These are phyloP conservation scores for Thermochaetoides dissita DNA, from an alignment of 2,329 filamentous ascomycete genomes.

Conservation along the genomic window DNA sequence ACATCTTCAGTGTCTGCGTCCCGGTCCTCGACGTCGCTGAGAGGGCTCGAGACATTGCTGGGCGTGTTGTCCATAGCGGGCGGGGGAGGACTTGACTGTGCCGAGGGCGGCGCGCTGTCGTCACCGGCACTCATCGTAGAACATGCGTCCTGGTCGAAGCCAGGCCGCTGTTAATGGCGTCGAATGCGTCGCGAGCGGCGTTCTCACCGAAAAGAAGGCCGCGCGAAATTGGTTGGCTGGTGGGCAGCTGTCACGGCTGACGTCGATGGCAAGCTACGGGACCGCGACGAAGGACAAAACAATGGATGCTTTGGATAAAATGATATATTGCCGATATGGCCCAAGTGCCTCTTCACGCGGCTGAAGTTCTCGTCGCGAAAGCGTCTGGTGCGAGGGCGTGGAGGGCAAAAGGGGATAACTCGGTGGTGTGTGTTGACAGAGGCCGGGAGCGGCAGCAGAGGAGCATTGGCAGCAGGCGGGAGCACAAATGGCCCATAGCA, in stretches of 20 bases:
- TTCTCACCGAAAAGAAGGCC: neutral
- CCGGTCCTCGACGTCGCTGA: constrained; percentile 82
- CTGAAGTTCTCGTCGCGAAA: neutral
- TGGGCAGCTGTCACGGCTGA: constrained; percentile 6
- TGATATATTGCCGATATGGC: neutral
- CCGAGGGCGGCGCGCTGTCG: constrained; percentile 31
- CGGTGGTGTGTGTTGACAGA: constrained; percentile 7
- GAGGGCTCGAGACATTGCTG: constrained; percentile 71
- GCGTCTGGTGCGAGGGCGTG: constrained; percentile 1
- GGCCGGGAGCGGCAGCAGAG: constrained; percentile 11
- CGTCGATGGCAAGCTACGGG: constrained; percentile 6
- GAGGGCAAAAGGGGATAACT: constrained; percentile 7
- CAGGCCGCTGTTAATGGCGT: constrained; percentile 6
- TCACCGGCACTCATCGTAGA: constrained; percentile 36
- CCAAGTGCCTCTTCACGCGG: neutral
- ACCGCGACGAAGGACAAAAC: constrained; percentile 1
- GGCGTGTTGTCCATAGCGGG: constrained; percentile 40
- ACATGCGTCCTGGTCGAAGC: constrained; percentile 9
- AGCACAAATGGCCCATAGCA: constrained; percentile 11
- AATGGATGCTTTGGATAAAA: neutral
- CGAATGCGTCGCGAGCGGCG: neutral
- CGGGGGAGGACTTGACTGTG: constrained; percentile 35
- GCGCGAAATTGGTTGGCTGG: constrained; percentile 14
- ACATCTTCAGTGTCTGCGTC: constrained; percentile 56
- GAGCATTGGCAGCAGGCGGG: constrained; percentile 8